Evolutionary conservation across 2,329 filamentous ascomycete species (phyloP), one percentile per base, ranked within the genome.

Genomic region (Zymoseptoria brevis): DNA sequence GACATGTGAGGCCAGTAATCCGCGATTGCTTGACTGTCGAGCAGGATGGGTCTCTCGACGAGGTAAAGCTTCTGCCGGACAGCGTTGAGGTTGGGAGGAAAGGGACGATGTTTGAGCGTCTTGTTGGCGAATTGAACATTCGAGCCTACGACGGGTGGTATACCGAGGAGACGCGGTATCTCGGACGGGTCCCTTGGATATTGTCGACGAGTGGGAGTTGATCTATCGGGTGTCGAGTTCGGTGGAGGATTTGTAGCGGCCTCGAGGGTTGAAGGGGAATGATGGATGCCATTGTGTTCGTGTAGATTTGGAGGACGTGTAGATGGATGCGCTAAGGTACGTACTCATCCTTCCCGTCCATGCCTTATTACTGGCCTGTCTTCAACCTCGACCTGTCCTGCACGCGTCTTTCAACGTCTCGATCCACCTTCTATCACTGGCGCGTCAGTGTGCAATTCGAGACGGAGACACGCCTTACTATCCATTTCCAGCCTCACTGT

Each of bases 1-100:
- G 60, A 64, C 60, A 68, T 62, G 41, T 68, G 67, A 19, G 62
- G 61, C 60, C 65, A 64, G 52, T 67, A 67, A 56, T 67, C 63
- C 1, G 64, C 61, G 26, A 66, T 66, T 29, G 67, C 63, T 56
- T 68, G 67, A 55, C 64, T 67, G 50, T 63, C 57, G 8, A 67
- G 53, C 3, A 67, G 58, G 1, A 67, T 41, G 2, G 64, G 57
- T 52, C 65, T 19, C 26, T 68, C 63, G 21, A 66, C 48, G 26
- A 57, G 35, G 52, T 64, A 67, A 2, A 68, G 54, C 54, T 67
- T 67, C 8, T 64, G 48, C n/a, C 66, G 57, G 19, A 67, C 56
- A 4, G 49, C 57, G 2, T 67, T 64, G 22, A 68, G 30, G 21
- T 65, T 58, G 41, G 60, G 52, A n/a, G 65, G 63, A 19, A 67